Conservation (phyloP, 805 yeast genomes). For the Cyberlindnera maclurae region DNA sequence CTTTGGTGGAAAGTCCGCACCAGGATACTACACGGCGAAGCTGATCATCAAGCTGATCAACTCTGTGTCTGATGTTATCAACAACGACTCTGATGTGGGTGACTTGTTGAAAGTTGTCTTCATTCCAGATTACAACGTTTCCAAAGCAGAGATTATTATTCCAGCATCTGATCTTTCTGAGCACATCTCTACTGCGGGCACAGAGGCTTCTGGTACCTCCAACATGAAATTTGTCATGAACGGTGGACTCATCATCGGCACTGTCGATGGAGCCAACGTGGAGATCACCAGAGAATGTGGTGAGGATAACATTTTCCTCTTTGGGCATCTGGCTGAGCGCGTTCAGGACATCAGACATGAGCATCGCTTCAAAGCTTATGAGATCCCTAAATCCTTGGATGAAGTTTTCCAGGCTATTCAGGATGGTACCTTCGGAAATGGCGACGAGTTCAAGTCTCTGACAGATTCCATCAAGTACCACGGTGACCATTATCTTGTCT, state of each 20-base stretch:
- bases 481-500: constrained; percentile 82
- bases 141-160: constrained; percentile 84
- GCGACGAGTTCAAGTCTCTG: constrained; percentile 57
- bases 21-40: constrained; percentile 96
- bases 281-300: constrained; percentile 93
- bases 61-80: constrained; percentile 73
- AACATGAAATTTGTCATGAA: constrained; percentile 93
- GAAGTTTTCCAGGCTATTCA: constrained; percentile 63
- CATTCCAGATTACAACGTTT: constrained; percentile 88
- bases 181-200: constrained; percentile 95
- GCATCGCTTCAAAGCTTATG: constrained; percentile 51
- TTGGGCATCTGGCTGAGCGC: constrained; percentile 85
- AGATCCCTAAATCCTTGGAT: constrained; percentile 51
- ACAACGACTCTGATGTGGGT: constrained; percentile 66
- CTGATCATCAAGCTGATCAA: constrained; percentile 80
- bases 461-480: constrained; percentile 63
- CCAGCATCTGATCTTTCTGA: constrained; percentile 90
- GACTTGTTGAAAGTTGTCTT: constrained; percentile 80
- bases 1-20: constrained; percentile 95
- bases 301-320: constrained; percentile 85
- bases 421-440: constrained; percentile 63
- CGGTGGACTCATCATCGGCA: constrained; percentile 91
- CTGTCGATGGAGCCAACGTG: constrained; percentile 95
- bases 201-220: constrained; percentile 94
- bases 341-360: constrained; percentile 79